phyloP scores from a whole-genome alignment of 371 early-diverging fungal species.

The Sporodiniella umbellata region DNA sequence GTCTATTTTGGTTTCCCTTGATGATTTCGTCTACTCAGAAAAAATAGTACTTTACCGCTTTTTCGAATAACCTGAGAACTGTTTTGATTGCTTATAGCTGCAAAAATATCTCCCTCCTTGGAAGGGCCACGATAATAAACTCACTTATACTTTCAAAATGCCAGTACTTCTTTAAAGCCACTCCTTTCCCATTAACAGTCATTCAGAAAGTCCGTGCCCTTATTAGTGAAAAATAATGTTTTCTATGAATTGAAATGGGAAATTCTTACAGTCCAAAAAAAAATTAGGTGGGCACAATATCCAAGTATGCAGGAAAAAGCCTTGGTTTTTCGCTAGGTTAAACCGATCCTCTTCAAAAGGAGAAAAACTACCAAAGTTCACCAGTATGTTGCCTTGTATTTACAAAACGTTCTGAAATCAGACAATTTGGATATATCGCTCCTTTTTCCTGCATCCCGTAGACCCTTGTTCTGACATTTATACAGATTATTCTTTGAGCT shows the following conservation, averaged over 20 bases:
- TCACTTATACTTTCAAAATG: constrained; percentile 4
- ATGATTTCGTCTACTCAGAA: neutral
- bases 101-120: neutral
- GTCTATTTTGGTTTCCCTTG: constrained; percentile 3
- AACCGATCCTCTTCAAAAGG: neutral
- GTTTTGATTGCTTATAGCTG: neutral
- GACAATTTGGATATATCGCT: neutral
- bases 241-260: constrained; percentile 1
- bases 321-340: neutral
- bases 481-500: neutral
- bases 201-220: neutral
- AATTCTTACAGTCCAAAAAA: neutral
- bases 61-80: neutral
- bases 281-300: constrained; percentile 1
- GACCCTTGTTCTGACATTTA: too few relatives aligned
- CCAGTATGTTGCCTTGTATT: neutral
- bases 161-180: constrained; percentile 21
- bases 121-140: constrained; percentile 2
- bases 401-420: neutral
- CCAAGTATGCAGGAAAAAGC: neutral
- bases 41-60: neutral
- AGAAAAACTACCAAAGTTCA: neutral
- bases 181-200: neutral
- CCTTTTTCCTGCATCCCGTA: neutral
- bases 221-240: neutral